phyloP scores from a whole-genome alignment of 257 asterid genomes.

The Solanum pennellii region DNA sequence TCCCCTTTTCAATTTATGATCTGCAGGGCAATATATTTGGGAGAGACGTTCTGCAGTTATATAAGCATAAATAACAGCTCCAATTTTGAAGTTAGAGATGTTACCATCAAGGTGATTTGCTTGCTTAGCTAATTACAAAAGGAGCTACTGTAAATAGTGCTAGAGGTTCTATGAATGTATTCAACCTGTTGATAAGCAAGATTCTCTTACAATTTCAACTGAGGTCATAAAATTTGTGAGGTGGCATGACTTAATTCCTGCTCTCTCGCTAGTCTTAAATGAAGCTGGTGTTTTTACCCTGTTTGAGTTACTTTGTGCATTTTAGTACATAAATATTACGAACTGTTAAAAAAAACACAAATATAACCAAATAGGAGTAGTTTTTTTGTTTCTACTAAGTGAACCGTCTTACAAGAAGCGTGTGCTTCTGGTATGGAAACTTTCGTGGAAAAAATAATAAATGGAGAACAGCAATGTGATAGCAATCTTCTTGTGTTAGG shows the following conservation, averaged over 20 bases:
- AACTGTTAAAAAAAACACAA: background rate
- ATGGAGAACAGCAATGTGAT: background rate
- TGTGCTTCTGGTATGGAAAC: background rate
- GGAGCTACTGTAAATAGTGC: background rate
- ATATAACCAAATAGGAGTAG: background rate
- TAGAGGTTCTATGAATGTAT: background rate
- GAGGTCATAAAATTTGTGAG: background rate
- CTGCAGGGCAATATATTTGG: constrained; percentile 89
- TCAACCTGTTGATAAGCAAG: background rate
- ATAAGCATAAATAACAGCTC: constrained; percentile 96
- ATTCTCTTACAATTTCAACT: background rate
- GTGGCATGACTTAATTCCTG: background rate
- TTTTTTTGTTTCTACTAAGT: background rate
- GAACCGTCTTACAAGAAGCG: background rate
- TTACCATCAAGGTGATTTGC: constrained; percentile 64
- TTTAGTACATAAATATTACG: background rate
- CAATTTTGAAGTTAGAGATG: constrained; percentile 69
- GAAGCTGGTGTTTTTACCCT: background rate
- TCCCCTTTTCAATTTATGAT: background rate
- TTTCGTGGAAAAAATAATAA: background rate
- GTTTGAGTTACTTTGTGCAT: background rate
- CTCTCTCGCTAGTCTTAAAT: background rate
- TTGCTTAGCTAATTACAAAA: background rate
- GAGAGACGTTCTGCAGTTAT: constrained; percentile 98
- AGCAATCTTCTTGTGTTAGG: background rate